Conservation (phyloP, 2,329 filamentous ascomycete species). For the Colletotrichum scovillei region DNA sequence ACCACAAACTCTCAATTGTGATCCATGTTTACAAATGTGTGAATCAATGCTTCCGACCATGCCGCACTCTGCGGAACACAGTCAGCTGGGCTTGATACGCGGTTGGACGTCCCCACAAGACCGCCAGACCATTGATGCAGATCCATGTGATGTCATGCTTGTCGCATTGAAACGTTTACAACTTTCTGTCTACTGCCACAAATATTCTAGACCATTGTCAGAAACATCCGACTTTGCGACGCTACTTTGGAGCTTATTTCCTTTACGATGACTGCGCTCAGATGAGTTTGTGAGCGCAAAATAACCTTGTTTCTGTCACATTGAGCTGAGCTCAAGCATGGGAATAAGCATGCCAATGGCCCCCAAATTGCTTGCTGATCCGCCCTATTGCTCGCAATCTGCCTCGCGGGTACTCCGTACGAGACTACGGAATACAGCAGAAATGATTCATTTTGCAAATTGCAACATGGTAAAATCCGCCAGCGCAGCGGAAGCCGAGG, state of each 20-base stretch:
- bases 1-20: background rate
- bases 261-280: background rate
- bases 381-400: background rate
- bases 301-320: background rate
- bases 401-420: background rate
- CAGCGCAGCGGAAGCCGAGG: constrained; percentile 5
- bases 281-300: background rate
- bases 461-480: background rate
- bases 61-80: background rate
- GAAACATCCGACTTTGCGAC: background rate
- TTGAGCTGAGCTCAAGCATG: background rate
- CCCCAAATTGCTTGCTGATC: background rate
- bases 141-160: constrained; percentile 19
- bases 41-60: background rate
- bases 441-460: too few relatives aligned
- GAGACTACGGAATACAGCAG: too few relatives aligned
- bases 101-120: background rate
- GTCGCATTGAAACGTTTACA: background rate
- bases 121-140: background rate
- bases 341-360: background rate
- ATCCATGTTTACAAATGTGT: background rate
- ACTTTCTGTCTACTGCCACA: background rate
- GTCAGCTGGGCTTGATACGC: background rate
- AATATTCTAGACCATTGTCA: background rate
- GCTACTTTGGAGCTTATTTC: background rate